phyloP scores from a whole-genome alignment of 2,329 filamentous ascomycete genomes.

The Proliferodiscus dingleyae region DNA sequence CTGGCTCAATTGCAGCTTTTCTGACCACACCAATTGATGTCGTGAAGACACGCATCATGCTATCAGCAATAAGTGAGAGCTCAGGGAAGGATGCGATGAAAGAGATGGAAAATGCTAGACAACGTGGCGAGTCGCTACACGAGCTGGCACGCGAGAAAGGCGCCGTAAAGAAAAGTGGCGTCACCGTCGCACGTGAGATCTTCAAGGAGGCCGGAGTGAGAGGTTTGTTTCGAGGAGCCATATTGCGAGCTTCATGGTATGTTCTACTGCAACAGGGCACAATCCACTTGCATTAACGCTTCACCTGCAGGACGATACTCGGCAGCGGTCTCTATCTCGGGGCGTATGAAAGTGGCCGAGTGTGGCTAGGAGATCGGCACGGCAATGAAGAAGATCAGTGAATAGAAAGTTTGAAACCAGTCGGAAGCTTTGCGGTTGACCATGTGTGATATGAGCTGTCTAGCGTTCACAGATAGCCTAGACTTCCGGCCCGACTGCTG shows the following conservation, averaged over 20 bases:
- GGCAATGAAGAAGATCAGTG: neutral
- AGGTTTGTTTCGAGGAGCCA: constrained; percentile 73
- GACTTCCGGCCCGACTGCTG: neutral
- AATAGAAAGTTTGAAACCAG: neutral
- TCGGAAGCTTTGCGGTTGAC: neutral
- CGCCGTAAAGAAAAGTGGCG: constrained; percentile 38
- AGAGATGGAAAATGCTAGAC: constrained; percentile 20
- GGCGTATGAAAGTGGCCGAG: constrained; percentile 75
- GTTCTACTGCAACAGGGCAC: neutral
- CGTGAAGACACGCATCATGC: constrained; percentile 86
- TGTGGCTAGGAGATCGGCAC: constrained; percentile 44
- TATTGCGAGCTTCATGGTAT: constrained; percentile 66
- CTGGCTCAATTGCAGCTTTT: constrained; percentile 70
- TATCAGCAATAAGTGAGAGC: constrained; percentile 45
- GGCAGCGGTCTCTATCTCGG: constrained; percentile 82
- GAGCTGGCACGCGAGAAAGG: constrained; percentile 28
- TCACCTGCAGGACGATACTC: constrained; percentile 52
- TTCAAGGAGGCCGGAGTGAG: constrained; percentile 61
- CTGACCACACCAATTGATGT: constrained; percentile 89
- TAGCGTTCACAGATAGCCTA: neutral
- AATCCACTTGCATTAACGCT: neutral
- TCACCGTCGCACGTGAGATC: constrained; percentile 61
- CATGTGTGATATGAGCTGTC: neutral
- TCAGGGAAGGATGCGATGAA: constrained; percentile 27
- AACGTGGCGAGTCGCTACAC: constrained; percentile 24